These are phyloP conservation scores for Prunus kanzakura DNA, from an alignment of 306 rosid genomes.

Conservation along the genomic window DNA sequence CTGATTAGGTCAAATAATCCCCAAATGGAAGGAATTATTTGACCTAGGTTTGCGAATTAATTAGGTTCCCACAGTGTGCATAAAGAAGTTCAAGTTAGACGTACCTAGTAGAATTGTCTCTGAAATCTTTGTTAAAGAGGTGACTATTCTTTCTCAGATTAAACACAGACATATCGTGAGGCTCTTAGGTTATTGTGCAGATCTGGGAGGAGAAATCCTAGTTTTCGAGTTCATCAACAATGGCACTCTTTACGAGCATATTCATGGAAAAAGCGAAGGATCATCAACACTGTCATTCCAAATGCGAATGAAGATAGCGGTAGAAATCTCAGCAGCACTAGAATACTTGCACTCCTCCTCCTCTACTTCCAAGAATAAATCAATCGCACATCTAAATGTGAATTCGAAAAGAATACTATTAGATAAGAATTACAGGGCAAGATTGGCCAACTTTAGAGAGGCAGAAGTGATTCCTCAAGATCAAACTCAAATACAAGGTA, in stretches of 20 bases:
- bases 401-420: background rate
- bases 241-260: background rate
- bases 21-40: too few relatives aligned
- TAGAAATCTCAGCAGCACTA: conserved; percentile 13
- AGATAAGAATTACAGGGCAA: background rate
- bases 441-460: background rate
- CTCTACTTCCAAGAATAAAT: background rate
- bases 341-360: conserved; percentile 12
- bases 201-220: background rate
- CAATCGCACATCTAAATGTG: background rate
- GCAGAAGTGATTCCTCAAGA: background rate
- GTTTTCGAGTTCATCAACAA: conserved; percentile 15
- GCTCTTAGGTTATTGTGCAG: conserved; percentile 13
- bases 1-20: too few relatives aligned
- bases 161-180: conserved; percentile 17
- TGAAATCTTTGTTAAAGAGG: conserved; percentile 7
- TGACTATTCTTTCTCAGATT: conserved; percentile 10
- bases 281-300: conserved; percentile 10
- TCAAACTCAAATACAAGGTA: background rate
- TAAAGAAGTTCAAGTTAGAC: conserved; percentile 11
- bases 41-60: too few relatives aligned
- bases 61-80: too few relatives aligned
- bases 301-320: conserved; percentile 19
- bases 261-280: background rate
- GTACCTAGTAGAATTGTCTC: background rate